A percentile compares a stretch with the other conserved stretches of the same genome.
Conservation (phyloP, 2,329 filamentous ascomycete genomes). For the Xylariaceae sp. region DNA sequence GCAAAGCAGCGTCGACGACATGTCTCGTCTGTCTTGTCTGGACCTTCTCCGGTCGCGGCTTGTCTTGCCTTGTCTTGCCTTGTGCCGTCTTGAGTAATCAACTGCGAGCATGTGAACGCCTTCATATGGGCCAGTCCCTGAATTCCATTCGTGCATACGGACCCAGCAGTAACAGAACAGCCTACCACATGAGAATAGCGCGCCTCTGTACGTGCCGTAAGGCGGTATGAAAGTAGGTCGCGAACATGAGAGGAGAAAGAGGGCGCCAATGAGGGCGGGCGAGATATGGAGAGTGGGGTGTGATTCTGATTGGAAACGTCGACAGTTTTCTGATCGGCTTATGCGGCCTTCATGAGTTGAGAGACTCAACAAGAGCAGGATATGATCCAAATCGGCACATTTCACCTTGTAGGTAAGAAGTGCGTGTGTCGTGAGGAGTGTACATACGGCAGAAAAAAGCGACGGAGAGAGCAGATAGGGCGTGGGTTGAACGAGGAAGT, state of each 20-base stretch:
- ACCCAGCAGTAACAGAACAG: not conserved
- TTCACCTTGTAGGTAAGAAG: not conserved
- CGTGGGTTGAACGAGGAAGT: not conserved
- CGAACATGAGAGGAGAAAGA: not conserved
- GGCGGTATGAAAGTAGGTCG: not conserved
- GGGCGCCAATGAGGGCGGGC: not conserved
- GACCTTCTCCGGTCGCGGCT: not conserved
- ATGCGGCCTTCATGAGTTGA: not conserved
- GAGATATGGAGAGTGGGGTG: not conserved
- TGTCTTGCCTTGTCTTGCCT: not conserved
- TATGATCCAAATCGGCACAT: not conserved
- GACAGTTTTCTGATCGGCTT: not conserved
- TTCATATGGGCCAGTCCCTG: not conserved
- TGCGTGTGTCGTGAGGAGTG: not conserved
- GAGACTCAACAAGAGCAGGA: not conserved
- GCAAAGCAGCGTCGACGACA: not conserved
- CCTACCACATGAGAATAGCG: not conserved
- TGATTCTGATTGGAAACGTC: not conserved
- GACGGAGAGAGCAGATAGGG: not conserved
- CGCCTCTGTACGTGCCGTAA: not conserved
- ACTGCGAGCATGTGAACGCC: not conserved
- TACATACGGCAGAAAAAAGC: not conserved
- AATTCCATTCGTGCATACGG: not conserved
- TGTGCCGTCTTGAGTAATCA: not conserved
- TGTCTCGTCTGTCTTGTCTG: not conserved